Evolutionary conservation across 805 yeast species (phyloP).

Genomic region (Lipomyces spencermartinsiae): DNA sequence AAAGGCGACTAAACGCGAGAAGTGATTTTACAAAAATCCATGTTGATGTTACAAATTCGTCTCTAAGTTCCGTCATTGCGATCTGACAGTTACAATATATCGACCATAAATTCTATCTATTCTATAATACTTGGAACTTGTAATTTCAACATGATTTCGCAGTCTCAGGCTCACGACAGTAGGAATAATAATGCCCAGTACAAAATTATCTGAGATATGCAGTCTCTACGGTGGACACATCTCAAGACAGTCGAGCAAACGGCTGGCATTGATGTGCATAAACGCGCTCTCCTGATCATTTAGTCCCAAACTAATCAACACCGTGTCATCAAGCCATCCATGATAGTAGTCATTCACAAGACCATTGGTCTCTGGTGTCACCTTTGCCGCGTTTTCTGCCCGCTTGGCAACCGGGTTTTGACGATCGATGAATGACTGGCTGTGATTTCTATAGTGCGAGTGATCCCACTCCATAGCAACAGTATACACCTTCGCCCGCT

Average conservation of each 20-base stretch:
- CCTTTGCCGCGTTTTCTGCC: not conserved
- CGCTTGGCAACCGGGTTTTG: not conserved
- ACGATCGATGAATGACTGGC: not conserved
- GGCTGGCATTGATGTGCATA: conserved; percentile 26
- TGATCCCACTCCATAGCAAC: conserved; percentile 31
- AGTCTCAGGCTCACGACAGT: conserved; percentile 10
- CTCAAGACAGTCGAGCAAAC: conserved; percentile 26
- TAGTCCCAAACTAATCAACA: conserved; percentile 28
- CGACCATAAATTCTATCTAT: too few species aligned
- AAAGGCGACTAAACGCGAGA: too few species aligned
- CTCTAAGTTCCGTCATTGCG: too few species aligned
- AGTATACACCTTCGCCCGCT: conserved; percentile 14
- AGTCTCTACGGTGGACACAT: too few species aligned
- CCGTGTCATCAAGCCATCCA: conserved; percentile 33
- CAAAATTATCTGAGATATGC: too few species aligned
- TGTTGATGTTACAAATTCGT: too few species aligned
- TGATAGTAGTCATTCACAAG: conserved; percentile 28
- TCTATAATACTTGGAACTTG: too few species aligned
- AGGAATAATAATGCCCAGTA: too few species aligned
- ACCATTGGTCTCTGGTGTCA: not conserved
- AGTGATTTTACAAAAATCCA: too few species aligned
- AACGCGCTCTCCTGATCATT: conserved; percentile 21
- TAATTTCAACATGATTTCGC: too few species aligned
- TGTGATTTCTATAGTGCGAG: conserved; percentile 17
- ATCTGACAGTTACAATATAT: too few species aligned